A percentile compares a stretch with the other conserved stretches of the same genome.
phyloP scores from a whole-genome alignment of 805 yeast species.

The Teunomyces gatunensis region DNA sequence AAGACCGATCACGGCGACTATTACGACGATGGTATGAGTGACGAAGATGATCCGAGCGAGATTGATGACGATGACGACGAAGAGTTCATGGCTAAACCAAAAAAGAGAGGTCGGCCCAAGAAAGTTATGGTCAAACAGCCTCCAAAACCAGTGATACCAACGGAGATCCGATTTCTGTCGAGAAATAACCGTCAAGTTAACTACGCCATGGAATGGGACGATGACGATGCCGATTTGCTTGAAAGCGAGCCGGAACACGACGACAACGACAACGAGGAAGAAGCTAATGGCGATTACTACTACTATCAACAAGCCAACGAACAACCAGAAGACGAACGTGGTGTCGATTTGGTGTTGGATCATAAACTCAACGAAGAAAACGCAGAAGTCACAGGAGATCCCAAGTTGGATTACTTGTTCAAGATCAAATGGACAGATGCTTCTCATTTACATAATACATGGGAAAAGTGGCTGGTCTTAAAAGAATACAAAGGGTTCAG shows the following conservation, averaged over 20 bases:
- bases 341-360: conserved; percentile 41
- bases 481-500: conserved; percentile 69
- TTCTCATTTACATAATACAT: conserved; percentile 92
- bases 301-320: conserved; percentile 31
- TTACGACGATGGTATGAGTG: conserved; percentile 18
- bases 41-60: conserved; percentile 17
- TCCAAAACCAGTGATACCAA: conserved; percentile 13
- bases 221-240: conserved; percentile 52
- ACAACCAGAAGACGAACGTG: conserved; percentile 31
- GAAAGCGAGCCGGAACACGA: conserved; percentile 40
- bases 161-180: conserved; percentile 74
- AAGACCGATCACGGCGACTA: conserved; percentile 12
- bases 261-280: conserved; percentile 17
- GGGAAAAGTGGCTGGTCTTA: conserved; percentile 69
- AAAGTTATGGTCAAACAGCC: conserved; percentile 3
- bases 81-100: conserved; percentile 21
- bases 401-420: conserved; percentile 58
- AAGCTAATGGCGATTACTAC: conserved; percentile 34
- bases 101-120: conserved; percentile 9
- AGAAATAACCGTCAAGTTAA: conserved; percentile 69
- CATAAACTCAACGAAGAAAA: conserved; percentile 35
- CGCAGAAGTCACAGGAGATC: conserved; percentile 45
- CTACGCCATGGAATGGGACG: conserved; percentile 69
- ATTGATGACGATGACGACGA: conserved; percentile 21
- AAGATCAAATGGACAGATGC: conserved; percentile 81